These are phyloP conservation scores for Schizosaccharomyces pombe DNA, from an alignment of 805 yeast genomes.

Conservation along the genomic window DNA sequence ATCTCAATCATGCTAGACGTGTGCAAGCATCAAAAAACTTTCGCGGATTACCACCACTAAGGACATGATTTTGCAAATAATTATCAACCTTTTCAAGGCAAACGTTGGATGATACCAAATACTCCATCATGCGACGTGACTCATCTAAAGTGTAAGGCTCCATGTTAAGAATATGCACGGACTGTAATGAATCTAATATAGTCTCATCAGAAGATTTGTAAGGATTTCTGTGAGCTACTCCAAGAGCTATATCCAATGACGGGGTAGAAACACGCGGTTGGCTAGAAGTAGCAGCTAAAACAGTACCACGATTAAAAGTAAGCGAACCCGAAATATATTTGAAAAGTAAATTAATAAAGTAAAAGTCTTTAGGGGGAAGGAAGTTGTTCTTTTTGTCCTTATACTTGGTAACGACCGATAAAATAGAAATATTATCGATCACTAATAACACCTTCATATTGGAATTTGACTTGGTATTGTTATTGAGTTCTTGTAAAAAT, in stretches of 20 bases:
- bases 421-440: neutral
- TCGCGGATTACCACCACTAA: constrained; percentile 1
- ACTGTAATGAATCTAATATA: neutral
- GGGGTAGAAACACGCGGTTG: neutral
- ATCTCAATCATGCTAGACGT: neutral
- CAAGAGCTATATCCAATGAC: neutral
- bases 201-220: neutral
- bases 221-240: neutral
- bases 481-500: neutral
- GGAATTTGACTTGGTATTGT: neutral
- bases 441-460: neutral
- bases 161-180: neutral
- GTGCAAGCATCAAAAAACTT: neutral
- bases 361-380: neutral
- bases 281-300: neutral
- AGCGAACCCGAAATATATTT: neutral
- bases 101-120: neutral
- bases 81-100: neutral
- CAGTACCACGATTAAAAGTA: neutral
- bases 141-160: neutral
- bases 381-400: neutral
- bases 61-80: neutral
- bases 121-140: neutral
- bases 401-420: neutral
- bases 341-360: neutral